phyloP scores from a whole-genome alignment of 208 protist genomes.

The Perkinsela sp. region DNA sequence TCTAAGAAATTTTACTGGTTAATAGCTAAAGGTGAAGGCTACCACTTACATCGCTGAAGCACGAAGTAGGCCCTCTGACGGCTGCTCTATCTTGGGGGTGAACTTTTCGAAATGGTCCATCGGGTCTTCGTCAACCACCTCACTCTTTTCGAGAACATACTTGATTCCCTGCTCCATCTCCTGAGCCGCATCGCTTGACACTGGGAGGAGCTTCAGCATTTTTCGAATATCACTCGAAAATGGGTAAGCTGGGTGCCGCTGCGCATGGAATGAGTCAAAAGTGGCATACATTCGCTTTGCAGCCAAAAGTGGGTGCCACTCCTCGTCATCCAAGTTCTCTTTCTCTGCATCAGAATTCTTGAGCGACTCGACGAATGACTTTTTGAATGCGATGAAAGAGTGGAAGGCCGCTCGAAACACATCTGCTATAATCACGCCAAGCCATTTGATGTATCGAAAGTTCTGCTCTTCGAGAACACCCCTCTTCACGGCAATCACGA shows the following conservation, averaged over 20 bases:
- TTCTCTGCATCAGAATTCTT: neutral
- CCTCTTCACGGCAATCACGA: neutral
- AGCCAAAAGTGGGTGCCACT: neutral
- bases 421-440: neutral
- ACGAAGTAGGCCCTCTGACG: neutral
- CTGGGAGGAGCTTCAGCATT: neutral
- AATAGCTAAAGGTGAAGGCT: too few species aligned
- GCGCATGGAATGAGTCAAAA: neutral
- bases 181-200: neutral
- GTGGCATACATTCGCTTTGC: neutral
- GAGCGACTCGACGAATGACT: neutral
- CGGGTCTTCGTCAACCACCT: neutral
- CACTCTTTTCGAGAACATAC: neutral
- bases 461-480: neutral
- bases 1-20: too few species aligned
- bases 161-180: neutral
- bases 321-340: neutral
- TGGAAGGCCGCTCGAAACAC: neutral
- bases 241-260: neutral
- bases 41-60: too few species aligned
- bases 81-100: neutral
- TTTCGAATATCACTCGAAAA: neutral
- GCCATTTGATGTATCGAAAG: neutral
- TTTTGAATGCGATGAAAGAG: neutral
- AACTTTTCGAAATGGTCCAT: neutral